Evolutionary conservation across 768 basidiomycete genomes (phyloP), one percentile per base, ranked within the genome.

Genomic region (Podaxis carcinomalis): DNA sequence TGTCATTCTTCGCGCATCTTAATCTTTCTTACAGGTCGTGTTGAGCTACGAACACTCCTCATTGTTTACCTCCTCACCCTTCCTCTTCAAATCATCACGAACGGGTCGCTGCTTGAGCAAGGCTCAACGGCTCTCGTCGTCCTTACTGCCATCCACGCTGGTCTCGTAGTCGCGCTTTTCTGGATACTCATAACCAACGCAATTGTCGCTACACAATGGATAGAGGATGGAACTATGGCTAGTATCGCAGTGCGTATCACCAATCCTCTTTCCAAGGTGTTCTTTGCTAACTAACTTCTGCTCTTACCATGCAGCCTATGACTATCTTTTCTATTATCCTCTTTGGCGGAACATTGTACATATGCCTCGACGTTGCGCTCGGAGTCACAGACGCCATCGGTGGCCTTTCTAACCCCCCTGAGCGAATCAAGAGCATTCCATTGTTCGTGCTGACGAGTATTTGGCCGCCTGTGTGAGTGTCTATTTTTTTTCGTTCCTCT

Each of bases 211-310:
- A 91, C 89, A n/a, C 96, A 98, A 73, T 70, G 95, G 52, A 90
- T 98, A 57, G 96, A 98, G 71, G 96, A 92, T 68, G 96, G 94
- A 5, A 92, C 92, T 0, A 75, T 87, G 36, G 83, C 83, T 65
- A 83, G 87, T 61, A 63, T 91, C 51, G 74, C 89, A 57, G 89
- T 91, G 57, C 66, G 82, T 82, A 51, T 37, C 19, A n/a, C 37
- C 54, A 51, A 27, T 23, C 2, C 37, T 25, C 13, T 21, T 57
- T 59, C 19, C 32, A 35, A 23, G 11, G 9, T 51, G 13, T 55
- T n/a, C 9, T 14, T 14, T 21, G 35, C 19, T 57, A 6, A 42
- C 19, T 57, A 6, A 42, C 19, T 5, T 39, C 14, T n/a, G 52
- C 16, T 57, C 14, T 32, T 28, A n/a, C 35, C 46, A 56, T 36